phyloP scores from a whole-genome alignment of 2,329 filamentous ascomycete genomes.

The Arthrobotrys iridis region DNA sequence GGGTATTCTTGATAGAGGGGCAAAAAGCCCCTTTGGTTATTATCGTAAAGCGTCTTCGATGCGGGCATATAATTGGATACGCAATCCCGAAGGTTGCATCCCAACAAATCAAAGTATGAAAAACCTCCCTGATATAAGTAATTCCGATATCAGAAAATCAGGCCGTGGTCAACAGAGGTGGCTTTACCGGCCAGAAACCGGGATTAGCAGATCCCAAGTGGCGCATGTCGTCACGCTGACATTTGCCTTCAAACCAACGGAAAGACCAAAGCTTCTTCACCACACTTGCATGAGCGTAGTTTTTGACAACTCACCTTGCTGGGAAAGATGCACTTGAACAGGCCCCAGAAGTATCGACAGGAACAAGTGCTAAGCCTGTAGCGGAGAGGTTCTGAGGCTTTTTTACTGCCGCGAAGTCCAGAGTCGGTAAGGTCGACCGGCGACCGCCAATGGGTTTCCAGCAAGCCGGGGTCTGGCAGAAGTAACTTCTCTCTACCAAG shows the following conservation, averaged over 20 bases:
- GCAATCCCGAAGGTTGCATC: slow-evolving; percentile 12
- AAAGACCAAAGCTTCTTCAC: slow-evolving; percentile 5
- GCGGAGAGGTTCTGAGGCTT: slow-evolving; percentile 47
- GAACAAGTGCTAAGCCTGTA: slow-evolving; percentile 37
- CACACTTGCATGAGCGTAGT: slow-evolving; percentile 21
- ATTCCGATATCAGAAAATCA: slow-evolving; percentile 14
- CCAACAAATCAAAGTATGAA: slow-evolving; percentile 14
- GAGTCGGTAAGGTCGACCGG: slow-evolving; percentile 15
- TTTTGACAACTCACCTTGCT: slow-evolving; percentile 55
- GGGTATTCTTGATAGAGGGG: neutral
- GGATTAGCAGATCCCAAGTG: slow-evolving; percentile 4
- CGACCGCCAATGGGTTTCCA: slow-evolving; percentile 4
- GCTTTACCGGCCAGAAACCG: slow-evolving; percentile 27
- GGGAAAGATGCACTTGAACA: slow-evolving; percentile 46
- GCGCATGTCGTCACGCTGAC: slow-evolving; percentile 52
- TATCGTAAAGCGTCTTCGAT: neutral
- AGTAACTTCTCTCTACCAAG: slow-evolving; percentile 14
- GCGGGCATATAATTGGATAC: slow-evolving; percentile 7
- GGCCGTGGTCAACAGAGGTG: slow-evolving; percentile 6
- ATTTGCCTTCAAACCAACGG: slow-evolving; percentile 18
- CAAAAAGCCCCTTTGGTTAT: neutral
- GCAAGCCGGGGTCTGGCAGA: neutral
- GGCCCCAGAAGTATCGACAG: slow-evolving; percentile 48
- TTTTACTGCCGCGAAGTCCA: slow-evolving; percentile 26
- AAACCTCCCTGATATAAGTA: neutral